A percentile compares a stretch with the other conserved stretches of the same genome.
Evolutionary conservation across 257 asterid species (phyloP).

Genomic region (Leonotis leonurus): DNA sequence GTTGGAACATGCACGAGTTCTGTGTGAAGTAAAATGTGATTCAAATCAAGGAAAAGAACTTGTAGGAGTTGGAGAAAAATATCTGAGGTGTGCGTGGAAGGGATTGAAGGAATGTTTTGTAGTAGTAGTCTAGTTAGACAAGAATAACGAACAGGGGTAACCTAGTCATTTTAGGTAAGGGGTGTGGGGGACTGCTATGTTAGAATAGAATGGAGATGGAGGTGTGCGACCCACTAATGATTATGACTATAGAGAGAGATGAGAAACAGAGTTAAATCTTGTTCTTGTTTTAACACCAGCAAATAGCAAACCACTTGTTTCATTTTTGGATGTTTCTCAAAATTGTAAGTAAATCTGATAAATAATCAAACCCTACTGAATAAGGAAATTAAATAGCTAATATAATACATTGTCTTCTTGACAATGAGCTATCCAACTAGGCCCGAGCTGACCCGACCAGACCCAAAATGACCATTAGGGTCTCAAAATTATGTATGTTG

Average conservation of each 20-base stretch:
- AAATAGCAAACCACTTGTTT: neutral
- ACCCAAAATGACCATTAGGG: no score
- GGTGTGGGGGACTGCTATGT: constrained; percentile 21
- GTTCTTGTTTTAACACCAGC: constrained; percentile 6
- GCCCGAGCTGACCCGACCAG: no score
- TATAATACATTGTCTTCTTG: no score
- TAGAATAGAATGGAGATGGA: neutral
- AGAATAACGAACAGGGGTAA: constrained; percentile 31
- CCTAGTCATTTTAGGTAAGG: constrained; percentile 23
- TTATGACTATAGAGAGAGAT: constrained; percentile 3
- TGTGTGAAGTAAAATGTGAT: constrained; percentile 1
- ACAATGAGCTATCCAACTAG: no score
- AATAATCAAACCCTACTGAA: neutral
- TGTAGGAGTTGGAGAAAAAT: neutral
- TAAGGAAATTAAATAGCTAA: no score
- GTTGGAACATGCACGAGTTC: constrained; percentile 9
- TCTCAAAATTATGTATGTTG: no score
- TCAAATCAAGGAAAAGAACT: constrained; percentile 8
- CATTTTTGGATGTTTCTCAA: neutral
- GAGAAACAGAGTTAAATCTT: neutral
- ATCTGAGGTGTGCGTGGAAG: neutral
- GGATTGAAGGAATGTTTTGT: neutral
- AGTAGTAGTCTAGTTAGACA: constrained; percentile 20
- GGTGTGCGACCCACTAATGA: constrained; percentile 16
- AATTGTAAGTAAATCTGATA: neutral